A percentile compares a stretch with the other conserved stretches of the same genome.
Conservation (phyloP, 1,139 yeast genomes). For the Saccharomycopsis hybrid region DNA sequence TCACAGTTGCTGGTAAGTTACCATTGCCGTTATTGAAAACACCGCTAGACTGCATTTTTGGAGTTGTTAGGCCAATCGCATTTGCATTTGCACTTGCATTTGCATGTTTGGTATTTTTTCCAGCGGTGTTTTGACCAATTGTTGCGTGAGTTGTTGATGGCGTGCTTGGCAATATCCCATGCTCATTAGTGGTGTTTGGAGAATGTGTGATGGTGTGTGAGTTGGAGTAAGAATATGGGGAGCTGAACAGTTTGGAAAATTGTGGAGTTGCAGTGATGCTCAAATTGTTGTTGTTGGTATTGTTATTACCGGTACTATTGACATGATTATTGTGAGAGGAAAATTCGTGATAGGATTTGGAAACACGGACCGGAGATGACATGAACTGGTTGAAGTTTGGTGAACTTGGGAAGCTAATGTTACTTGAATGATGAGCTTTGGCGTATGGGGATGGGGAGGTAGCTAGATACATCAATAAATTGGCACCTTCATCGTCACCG, state of each 20-base stretch:
- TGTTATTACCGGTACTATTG: not conserved
- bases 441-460: constrained; percentile 79
- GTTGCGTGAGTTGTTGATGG: too few relatives aligned
- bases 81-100: constrained; percentile 21
- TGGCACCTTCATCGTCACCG: constrained; percentile 71
- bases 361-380: constrained; percentile 18
- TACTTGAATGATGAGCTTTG: not conserved
- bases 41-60: constrained; percentile 24
- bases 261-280: not conserved
- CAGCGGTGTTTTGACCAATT: too few relatives aligned
- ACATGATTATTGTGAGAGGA: not conserved
- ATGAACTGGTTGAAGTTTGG: constrained; percentile 10
- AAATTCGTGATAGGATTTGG: constrained; percentile 1
- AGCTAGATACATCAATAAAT: constrained; percentile 71
- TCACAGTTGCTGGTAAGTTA: constrained; percentile 18
- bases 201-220: not conserved
- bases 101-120: too few relatives aligned
- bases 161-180: too few relatives aligned
- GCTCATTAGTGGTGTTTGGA: not conserved
- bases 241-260: too few relatives aligned
- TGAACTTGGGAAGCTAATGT: constrained; percentile 6
- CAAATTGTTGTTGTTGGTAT: too few relatives aligned
- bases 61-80: constrained; percentile 30
- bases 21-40: constrained; percentile 1
- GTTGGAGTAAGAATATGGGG: not conserved